Evolutionary conservation across 495 filamentous ascomycete species (phyloP).

Genomic region (Annulohypoxylon maeteangense): DNA sequence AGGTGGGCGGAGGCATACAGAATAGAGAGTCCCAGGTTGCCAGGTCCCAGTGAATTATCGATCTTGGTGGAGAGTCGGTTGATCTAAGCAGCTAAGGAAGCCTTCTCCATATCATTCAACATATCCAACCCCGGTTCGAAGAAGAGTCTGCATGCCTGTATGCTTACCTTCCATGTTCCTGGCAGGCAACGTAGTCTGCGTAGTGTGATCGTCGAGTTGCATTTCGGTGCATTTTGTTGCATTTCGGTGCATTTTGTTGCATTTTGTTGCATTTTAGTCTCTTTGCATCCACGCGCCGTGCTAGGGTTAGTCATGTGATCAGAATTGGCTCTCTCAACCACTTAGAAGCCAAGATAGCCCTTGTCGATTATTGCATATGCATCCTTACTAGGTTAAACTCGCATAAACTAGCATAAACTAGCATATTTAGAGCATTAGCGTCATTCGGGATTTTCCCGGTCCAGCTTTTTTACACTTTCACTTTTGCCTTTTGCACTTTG

Average conservation of each 20-base stretch:
- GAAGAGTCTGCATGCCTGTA: slow-evolving; percentile 1
- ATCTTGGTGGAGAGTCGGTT: slow-evolving; percentile 33
- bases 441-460: slow-evolving; percentile 28
- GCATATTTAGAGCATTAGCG: slow-evolving; percentile 15
- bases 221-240: neutral
- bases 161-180: slow-evolving; percentile 19
- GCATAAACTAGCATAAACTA: slow-evolving; percentile 2
- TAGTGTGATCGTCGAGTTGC: slow-evolving; percentile 34
- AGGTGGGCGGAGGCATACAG: neutral
- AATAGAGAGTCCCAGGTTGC: neutral
- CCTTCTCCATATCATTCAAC: neutral
- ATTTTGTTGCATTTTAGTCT: neutral
- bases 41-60: slow-evolving; percentile 19
- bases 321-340: slow-evolving; percentile 10
- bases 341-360: slow-evolving; percentile 20
- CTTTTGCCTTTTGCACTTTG: neutral
- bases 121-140: neutral
- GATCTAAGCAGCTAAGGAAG: slow-evolving; percentile 14
- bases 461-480: slow-evolving; percentile 3
- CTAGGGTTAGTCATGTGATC: slow-evolving; percentile 45
- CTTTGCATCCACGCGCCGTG: slow-evolving; percentile 40
- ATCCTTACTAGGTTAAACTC: slow-evolving; percentile 1
- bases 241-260: slow-evolving; percentile 14
- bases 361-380: slow-evolving; percentile 37
- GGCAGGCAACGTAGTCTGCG: slow-evolving; percentile 25